Base-by-base conservation (phyloP, 176 grass and related monocot genomes). In the Typha latifolia region DNA sequence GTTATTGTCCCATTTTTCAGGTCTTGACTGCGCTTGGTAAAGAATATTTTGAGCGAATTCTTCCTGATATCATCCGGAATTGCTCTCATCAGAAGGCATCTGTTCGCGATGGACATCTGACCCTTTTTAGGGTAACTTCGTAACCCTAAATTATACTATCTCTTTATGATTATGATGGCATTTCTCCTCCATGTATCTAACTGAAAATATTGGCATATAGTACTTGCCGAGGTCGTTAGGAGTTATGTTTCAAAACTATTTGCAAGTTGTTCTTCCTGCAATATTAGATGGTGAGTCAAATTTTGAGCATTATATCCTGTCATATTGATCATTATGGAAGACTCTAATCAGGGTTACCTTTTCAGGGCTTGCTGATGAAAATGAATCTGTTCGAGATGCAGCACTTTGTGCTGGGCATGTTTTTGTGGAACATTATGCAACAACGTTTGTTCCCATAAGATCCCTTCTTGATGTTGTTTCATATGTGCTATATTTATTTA, bases 391-490 rank as follows among this genome's bases (percentile, higher is more conserved):
- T 63, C 88, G 88, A 62, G 88, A 97, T 78, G 85, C 93, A 48
- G 93, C 93, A 49, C 88, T 97, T 65, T 86, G 85, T 84, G 93
- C 93, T 66, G 93, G 93, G 66, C 93, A 92, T 80, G 86, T 97
- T 49, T 90, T 97, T 80, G 93, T 97, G 74, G 88, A 97, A 70
- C 89, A 97, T 82, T 97, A 97, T 80, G 93, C 93, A 68, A 86
- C 83, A 72, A 80, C 88, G 85, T 96, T 70, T 49, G 80, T 69
- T 26, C 53, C 66, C 34, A 15, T 16, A 57, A 57, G 19, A 57
- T 57, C 52, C 52, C 52, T 57, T 57, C 34, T 37, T 37, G 34
- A 23, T 26, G 14, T 26, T 31, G 61, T 53, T 19, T 66, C 15
- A 12, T 66, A 24, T 18, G 1, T 8, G 3, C 2, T 43, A 8